These are phyloP conservation scores for Leccinum imitatum DNA, from an alignment of 768 basidiomycete genomes.

Conservation along the genomic window DNA sequence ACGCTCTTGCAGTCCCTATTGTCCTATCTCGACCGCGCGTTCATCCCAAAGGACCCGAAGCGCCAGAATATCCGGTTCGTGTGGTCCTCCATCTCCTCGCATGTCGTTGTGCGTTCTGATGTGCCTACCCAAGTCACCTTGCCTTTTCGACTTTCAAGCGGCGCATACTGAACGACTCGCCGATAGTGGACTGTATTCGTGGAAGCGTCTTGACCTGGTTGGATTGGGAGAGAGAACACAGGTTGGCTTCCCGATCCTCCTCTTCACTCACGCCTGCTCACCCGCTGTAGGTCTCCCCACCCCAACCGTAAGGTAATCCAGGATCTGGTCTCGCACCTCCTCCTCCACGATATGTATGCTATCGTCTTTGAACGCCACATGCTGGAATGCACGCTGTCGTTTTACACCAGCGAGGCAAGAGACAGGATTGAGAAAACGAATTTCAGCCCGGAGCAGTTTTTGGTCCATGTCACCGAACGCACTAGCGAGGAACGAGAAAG, in stretches of 20 bases:
- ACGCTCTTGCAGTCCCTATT: slow-evolving; percentile 59
- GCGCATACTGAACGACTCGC: slow-evolving; percentile 48
- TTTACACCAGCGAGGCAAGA: slow-evolving; percentile 54
- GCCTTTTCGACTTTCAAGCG: slow-evolving; percentile 54
- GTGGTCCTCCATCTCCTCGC: slow-evolving; percentile 7
- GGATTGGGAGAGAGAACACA: slow-evolving; percentile 49
- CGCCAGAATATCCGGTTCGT: slow-evolving; percentile 47
- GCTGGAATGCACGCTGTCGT: slow-evolving; percentile 47
- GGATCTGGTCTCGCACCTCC: slow-evolving; percentile 56
- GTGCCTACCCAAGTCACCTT: slow-evolving; percentile 42
- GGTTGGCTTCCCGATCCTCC: slow-evolving; percentile 23
- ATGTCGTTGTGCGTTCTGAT: not conserved
- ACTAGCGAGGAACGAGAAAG: slow-evolving; percentile 60
- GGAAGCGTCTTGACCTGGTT: slow-evolving; percentile 51
- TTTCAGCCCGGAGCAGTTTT: slow-evolving; percentile 49
- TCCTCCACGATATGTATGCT: slow-evolving; percentile 55
- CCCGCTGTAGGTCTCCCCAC: slow-evolving; percentile 36
- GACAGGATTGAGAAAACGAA: slow-evolving; percentile 33
- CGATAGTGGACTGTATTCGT: slow-evolving; percentile 44
- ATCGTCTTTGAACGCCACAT: slow-evolving; percentile 57
- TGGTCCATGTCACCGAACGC: slow-evolving; percentile 45
- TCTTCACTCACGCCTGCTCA: not conserved
- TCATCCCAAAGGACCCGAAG: slow-evolving; percentile 44
- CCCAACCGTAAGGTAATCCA: slow-evolving; percentile 42
- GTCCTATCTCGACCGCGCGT: slow-evolving; percentile 71